Conservation (phyloP, 2,329 filamentous ascomycete genomes). For the Onygenales sp. region DNA sequence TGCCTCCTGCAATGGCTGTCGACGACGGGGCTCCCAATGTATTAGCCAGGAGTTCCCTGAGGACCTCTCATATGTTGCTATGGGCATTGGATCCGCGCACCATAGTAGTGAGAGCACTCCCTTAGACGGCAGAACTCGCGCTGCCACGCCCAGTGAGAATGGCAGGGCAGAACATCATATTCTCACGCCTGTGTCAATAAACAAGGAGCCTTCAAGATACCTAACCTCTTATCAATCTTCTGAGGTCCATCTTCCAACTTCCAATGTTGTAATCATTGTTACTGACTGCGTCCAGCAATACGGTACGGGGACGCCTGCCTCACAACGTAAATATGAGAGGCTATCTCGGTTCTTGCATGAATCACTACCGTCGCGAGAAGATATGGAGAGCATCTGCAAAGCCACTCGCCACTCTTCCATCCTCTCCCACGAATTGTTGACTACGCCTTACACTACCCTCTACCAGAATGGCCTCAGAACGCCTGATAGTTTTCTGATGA, state of each 20-base stretch:
- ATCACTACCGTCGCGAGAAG: constrained; percentile 5
- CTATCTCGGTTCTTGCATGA: constrained; percentile 3
- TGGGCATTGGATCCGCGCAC: too few species aligned
- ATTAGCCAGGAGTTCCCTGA: constrained; percentile 42
- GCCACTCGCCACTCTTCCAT: constrained; percentile 3
- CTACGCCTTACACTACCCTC: constrained; percentile 1
- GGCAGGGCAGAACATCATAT: background rate
- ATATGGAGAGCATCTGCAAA: constrained; percentile 6
- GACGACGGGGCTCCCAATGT: constrained; percentile 21
- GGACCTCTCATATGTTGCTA: constrained; percentile 9
- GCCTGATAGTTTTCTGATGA: background rate
- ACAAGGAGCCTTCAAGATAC: background rate
- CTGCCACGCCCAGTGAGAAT: background rate
- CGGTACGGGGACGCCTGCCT: background rate
- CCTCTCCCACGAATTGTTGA: constrained; percentile 5
- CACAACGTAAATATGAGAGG: background rate
- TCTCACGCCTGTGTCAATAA: constrained; percentile 1
- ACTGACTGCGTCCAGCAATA: constrained; percentile 3
- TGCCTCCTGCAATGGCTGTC: constrained; percentile 19
- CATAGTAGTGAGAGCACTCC: too few species aligned
- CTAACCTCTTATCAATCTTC: background rate
- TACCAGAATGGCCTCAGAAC: constrained; percentile 2
- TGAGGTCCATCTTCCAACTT: constrained; percentile 2
- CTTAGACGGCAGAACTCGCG: too few species aligned
- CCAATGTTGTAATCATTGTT: constrained; percentile 1